These are phyloP conservation scores for Xylariaceae sp. DNA, from an alignment of 2,329 filamentous ascomycete species.

Conservation along the genomic window DNA sequence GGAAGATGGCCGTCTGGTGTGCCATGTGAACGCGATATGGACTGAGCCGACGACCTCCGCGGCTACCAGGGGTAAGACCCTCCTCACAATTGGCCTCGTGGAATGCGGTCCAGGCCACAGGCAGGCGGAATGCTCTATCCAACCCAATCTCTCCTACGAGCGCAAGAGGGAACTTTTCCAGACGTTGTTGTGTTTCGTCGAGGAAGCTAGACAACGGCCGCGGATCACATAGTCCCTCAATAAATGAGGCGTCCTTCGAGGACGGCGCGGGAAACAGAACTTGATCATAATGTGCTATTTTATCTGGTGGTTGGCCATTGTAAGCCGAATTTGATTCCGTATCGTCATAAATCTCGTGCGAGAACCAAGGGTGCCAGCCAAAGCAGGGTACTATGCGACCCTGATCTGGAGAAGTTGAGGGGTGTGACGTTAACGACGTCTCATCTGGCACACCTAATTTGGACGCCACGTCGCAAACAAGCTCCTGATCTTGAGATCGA, in stretches of 20 bases:
- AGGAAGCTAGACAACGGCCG: conserved; percentile 55
- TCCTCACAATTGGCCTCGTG: conserved; percentile 39
- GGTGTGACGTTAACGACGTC: conserved; percentile 16
- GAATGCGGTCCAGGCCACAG: conserved; percentile 48
- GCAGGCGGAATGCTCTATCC: conserved; percentile 72
- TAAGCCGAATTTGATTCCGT: conserved; percentile 36
- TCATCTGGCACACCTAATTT: conserved; percentile 43
- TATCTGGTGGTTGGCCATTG: conserved; percentile 35
- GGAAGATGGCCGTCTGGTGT: conserved; percentile 64
- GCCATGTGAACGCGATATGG: conserved; percentile 61
- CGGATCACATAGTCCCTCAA: conserved; percentile 53
- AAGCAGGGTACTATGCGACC: conserved; percentile 63
- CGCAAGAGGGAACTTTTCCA: conserved; percentile 55
- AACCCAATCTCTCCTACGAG: conserved; percentile 74
- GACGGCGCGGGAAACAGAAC: conserved; percentile 54
- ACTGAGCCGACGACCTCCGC: conserved; percentile 63
- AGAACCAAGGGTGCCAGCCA: conserved; percentile 86
- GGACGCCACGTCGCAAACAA: conserved; percentile 59
- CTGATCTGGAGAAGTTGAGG: conserved; percentile 12
- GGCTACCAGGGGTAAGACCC: conserved; percentile 59
- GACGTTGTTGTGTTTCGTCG: conserved; percentile 47
- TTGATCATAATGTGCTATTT: conserved; percentile 57
- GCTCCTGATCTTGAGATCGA: conserved; percentile 65
- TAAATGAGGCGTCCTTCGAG: conserved; percentile 40
- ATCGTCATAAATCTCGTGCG: conserved; percentile 68